A percentile compares a stretch with the other conserved stretches of the same genome.
phyloP scores from a whole-genome alignment of 192 early-diverging fungal species.

The Funneliformis mosseae region DNA sequence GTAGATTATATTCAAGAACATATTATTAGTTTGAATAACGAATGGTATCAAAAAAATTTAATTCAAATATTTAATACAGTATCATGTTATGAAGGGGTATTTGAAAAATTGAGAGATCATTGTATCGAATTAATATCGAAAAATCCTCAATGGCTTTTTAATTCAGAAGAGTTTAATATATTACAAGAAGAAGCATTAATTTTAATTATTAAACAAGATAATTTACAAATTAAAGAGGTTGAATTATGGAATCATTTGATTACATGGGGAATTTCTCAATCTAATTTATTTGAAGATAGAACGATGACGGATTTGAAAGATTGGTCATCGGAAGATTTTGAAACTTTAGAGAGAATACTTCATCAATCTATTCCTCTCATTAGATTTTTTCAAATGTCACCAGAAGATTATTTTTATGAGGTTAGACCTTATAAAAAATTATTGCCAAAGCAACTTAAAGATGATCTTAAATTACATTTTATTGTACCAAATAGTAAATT shows the following conservation, averaged over 20 bases:
- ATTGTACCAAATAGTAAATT: constrained; percentile 5
- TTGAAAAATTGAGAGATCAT: background rate
- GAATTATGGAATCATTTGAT: constrained; percentile 15
- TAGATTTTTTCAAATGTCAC: constrained; percentile 13
- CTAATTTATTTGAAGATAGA: background rate
- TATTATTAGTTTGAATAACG: background rate
- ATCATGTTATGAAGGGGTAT: background rate
- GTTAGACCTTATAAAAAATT: constrained; percentile 18
- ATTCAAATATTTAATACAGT: constrained; percentile 6
- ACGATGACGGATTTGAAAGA: background rate
- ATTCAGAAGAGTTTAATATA: background rate
- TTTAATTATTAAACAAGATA: constrained; percentile 3
- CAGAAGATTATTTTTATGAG: constrained; percentile 14
- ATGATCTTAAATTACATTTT: background rate
- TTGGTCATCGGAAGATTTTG: constrained; percentile 11
- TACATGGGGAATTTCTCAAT: constrained; percentile 8
- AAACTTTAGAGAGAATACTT: constrained; percentile 7
- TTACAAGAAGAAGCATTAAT: constrained; percentile 7
- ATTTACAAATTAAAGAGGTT: background rate
- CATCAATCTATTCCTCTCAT: background rate
- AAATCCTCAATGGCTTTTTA: background rate
- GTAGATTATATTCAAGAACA: constrained; percentile 26
- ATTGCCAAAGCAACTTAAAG: constrained; percentile 2
- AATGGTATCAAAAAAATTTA: background rate
- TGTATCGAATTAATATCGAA: background rate